These are phyloP conservation scores for Termitomyces sp. DNA, from an alignment of 768 basidiomycete genomes.

Conservation along the genomic window DNA sequence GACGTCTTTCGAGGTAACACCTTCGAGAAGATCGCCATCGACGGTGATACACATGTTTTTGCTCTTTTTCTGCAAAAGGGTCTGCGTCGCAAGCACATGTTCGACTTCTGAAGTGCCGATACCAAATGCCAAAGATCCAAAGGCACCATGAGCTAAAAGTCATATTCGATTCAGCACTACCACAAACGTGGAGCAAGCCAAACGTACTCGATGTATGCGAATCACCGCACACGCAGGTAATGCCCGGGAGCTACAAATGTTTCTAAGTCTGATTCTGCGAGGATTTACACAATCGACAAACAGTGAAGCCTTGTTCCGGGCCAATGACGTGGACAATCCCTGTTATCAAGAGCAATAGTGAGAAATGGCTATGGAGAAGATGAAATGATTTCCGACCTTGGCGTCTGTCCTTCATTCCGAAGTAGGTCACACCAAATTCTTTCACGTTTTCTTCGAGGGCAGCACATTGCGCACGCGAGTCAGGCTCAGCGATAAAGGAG, in stretches of 20 bases:
- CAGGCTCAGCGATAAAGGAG: slow-evolving; percentile 77
- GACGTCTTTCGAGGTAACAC: slow-evolving; percentile 87
- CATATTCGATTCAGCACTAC: slow-evolving; percentile 1
- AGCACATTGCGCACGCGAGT: slow-evolving; percentile 77
- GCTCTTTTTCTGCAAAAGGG: slow-evolving; percentile 77
- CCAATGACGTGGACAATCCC: slow-evolving; percentile 88
- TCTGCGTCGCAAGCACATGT: slow-evolving; percentile 91
- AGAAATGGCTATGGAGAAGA: background rate
- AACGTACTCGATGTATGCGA: slow-evolving; percentile 86
- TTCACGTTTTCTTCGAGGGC: slow-evolving; percentile 88
- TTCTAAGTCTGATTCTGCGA: background rate
- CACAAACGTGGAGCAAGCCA: background rate
- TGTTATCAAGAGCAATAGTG: slow-evolving; percentile 19
- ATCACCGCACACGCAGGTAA: slow-evolving; percentile 86
- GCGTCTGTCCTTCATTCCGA: slow-evolving; percentile 83
- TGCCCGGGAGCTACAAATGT: slow-evolving; percentile 57
- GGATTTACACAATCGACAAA: slow-evolving; percentile 21
- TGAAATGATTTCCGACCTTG: slow-evolving; percentile 50
- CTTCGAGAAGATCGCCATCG: slow-evolving; percentile 73
- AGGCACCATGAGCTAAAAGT: slow-evolving; percentile 76
- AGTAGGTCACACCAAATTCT: slow-evolving; percentile 88
- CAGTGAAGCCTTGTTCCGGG: slow-evolving; percentile 91
- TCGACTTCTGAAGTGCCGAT: slow-evolving; percentile 94
- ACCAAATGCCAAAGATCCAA: slow-evolving; percentile 89
- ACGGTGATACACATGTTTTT: slow-evolving; percentile 93